Base-by-base conservation (phyloP, 352 stramenopile species). In the Globisporangium mamillatum region DNA sequence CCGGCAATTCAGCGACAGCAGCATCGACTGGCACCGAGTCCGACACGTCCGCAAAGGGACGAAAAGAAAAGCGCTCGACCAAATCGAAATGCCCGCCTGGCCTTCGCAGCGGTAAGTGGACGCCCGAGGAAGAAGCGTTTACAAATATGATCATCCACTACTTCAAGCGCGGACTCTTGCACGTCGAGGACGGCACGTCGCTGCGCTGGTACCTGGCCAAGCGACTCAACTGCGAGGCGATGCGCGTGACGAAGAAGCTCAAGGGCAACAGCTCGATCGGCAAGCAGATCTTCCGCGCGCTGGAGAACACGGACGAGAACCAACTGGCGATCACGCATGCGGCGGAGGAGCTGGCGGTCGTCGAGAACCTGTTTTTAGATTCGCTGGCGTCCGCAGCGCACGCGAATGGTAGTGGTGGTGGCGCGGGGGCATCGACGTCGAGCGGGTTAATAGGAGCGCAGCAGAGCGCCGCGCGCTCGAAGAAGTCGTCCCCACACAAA, bases 191-290 rank as follows among this genome's bases (percentile, higher is more conserved):
- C 69, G 88, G 88, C 70, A 94, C 87, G 41, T 92, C 84, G 27
- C 75, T 96, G 66, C 86, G 88, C 32, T 94, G 86, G 85, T 96
- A 92, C 75, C 74, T 96, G 44, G 80, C 86, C 6, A 93, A 94
- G 75, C 84, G 84, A 0, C 73, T 96, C 7, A 94, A 94, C 64
- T 96, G 88, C 67, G 87, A 96, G 60, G 85, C 88, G 9, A 96
- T 96, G 88, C 85, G 88, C 50, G 86, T 96, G 63, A 94, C 88
- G 29, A 96, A 96, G 68, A 96, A 96, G 71, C 80, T 96, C 71
- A 96, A 94, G 68, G 86, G 86, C 62, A 93, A 94, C 69, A 92
- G 81, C 71, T 94, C 86, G 41, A 94, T 95, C 71, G 88, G 88
- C 25, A 96, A 96, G 64, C 86, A 96, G 72, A 93, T 96, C 62